A percentile compares a stretch with the other conserved stretches of the same genome.
phyloP scores from a whole-genome alignment of 1,284 basidiomycete species.

The Melampsora abietis-canadensis region DNA sequence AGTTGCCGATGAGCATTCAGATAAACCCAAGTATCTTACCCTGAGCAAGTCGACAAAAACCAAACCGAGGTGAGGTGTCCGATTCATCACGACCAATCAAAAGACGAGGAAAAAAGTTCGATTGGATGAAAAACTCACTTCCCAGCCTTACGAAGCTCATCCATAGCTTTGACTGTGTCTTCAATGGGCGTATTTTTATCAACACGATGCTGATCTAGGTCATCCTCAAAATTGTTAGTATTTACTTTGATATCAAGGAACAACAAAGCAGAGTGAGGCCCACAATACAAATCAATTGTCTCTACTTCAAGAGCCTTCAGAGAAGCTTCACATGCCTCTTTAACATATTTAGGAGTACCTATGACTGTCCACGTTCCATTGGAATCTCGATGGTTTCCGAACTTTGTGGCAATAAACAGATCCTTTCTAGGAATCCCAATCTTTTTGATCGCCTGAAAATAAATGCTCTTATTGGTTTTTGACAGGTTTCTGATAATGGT shows the following conservation, averaged over 20 bases:
- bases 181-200: conserved; percentile 57
- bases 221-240: too few species aligned
- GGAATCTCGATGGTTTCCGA: not conserved
- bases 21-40: not conserved
- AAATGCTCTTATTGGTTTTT: too few species aligned
- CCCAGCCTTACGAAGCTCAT: conserved; percentile 58
- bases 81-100: too few species aligned
- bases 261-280: too few species aligned
- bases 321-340: not conserved
- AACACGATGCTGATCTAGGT: conserved; percentile 48
- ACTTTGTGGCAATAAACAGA: not conserved
- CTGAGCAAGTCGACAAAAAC: too few species aligned
- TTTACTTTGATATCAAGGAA: too few species aligned
- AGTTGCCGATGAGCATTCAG: not conserved
- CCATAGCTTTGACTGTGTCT: conserved; percentile 55
- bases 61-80: too few species aligned
- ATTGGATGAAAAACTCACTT: conserved; percentile 46
- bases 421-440: not conserved
- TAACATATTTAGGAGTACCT: not conserved
- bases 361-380: not conserved
- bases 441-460: too few species aligned
- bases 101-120: too few species aligned
- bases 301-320: not conserved
- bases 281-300: not conserved
- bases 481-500: too few species aligned